phyloP scores from a whole-genome alignment of 306 rosid genomes.

The Purshia tridentata region DNA sequence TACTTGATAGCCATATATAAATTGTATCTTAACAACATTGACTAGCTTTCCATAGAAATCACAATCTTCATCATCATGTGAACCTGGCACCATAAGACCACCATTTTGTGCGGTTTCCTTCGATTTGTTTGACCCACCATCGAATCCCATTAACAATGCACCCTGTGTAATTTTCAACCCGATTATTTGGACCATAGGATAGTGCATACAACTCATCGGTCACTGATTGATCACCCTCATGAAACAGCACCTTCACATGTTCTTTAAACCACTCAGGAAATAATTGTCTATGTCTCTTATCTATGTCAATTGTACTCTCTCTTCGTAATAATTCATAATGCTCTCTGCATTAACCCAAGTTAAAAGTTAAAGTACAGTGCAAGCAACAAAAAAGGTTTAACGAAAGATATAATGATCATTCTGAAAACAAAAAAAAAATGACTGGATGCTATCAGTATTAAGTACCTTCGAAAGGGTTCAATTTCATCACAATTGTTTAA shows the following conservation, averaged over 20 bases:
- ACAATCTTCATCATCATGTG: not conserved
- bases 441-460: not conserved
- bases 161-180: not conserved
- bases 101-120: not conserved
- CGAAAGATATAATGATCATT: not conserved
- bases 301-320: not conserved
- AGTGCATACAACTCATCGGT: slow-evolving; percentile 1
- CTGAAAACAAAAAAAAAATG: not conserved
- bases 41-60: not conserved
- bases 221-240: not conserved
- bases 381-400: not conserved
- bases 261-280: not conserved
- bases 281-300: not conserved
- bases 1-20: not conserved
- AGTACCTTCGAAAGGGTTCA: not conserved
- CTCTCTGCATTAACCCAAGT: not conserved
- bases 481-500: not conserved
- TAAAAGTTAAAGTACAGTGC: no score
- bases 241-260: not conserved
- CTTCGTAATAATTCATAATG: not conserved
- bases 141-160: not conserved
- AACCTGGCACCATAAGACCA: not conserved
- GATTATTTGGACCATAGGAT: not conserved
- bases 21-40: not conserved
- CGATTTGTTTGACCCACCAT: not conserved